Conservation (phyloP, 805 yeast genomes). For the Yarrowia sp. region DNA sequence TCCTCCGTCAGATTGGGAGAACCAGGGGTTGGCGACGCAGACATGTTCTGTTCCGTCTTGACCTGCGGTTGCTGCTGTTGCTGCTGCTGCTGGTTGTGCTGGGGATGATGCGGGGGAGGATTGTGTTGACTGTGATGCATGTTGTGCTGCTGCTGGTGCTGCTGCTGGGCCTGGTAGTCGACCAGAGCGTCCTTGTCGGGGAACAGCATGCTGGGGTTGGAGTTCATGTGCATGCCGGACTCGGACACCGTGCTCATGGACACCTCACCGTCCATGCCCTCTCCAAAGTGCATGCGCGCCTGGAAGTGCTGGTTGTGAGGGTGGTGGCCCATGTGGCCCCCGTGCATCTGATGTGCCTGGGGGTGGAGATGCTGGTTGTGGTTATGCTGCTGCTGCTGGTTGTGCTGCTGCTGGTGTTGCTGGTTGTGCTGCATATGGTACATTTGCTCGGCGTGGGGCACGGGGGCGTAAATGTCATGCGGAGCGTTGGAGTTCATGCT, state of each 20-base stretch:
- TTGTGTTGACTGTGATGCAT: conserved; percentile 19
- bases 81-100: conserved; percentile 34
- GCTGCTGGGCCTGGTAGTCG: conserved; percentile 26
- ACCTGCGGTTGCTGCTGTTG: conserved; percentile 49
- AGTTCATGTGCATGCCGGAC: conserved; percentile 23
- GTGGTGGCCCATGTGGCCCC: not conserved
- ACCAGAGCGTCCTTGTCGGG: conserved; percentile 32
- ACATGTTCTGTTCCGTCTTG: conserved; percentile 46
- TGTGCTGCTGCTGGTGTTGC: conserved; percentile 20
- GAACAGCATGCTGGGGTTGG: conserved; percentile 32
- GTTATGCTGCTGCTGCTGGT: conserved; percentile 15
- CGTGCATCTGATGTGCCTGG: conserved; percentile 14
- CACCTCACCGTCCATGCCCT: conserved; percentile 28
- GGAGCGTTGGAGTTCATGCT: conserved; percentile 7
- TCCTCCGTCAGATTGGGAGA: conserved; percentile 47
- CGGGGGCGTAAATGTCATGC: conserved; percentile 33
- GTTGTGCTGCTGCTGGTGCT: conserved; percentile 27
- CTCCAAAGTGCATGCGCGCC: conserved; percentile 34
- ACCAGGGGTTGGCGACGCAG: conserved; percentile 32
- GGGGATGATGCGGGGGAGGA: conserved; percentile 39
- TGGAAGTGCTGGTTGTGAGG: conserved; percentile 11
- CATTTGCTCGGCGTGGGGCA: conserved; percentile 20
- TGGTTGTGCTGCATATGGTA: conserved; percentile 25
- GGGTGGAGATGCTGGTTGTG: conserved; percentile 25
- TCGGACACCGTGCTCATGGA: conserved; percentile 15